A percentile compares a stretch with the other conserved stretches of the same genome.
Evolutionary conservation across 768 basidiomycete genomes (phyloP).

Genomic region (Strobilomyces confusus): DNA sequence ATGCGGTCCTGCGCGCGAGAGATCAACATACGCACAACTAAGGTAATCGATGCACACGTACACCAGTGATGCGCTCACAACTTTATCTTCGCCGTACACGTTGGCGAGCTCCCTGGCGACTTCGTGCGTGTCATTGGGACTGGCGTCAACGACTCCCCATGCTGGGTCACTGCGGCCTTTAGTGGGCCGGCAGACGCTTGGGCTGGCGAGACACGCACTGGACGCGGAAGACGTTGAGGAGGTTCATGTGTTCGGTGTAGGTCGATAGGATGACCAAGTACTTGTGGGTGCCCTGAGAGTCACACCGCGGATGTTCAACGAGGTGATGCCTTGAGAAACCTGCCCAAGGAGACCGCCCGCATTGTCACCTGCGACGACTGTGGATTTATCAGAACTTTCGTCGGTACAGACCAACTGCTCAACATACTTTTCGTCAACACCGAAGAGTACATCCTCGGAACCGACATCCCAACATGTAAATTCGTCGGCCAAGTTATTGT

Average conservation of each 20-base stretch:
- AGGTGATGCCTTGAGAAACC: slow-evolving; percentile 38
- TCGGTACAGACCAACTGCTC: slow-evolving; percentile 78
- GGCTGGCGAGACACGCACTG: slow-evolving; percentile 48
- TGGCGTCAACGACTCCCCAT: slow-evolving; percentile 90
- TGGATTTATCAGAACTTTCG: slow-evolving; percentile 79
- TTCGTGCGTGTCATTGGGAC: slow-evolving; percentile 90
- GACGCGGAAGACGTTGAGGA: slow-evolving; percentile 73
- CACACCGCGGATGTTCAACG: slow-evolving; percentile 55
- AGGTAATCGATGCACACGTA: slow-evolving; percentile 11
- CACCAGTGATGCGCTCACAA: slow-evolving; percentile 44
- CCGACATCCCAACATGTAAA: slow-evolving; percentile 46
- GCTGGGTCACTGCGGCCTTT: slow-evolving; percentile 53
- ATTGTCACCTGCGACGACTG: slow-evolving; percentile 69
- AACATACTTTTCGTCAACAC: slow-evolving; percentile 81
- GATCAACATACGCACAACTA: not conserved
- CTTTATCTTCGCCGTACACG: slow-evolving; percentile 80
- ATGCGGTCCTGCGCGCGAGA: slow-evolving; percentile 64
- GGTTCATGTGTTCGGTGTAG: slow-evolving; percentile 90
- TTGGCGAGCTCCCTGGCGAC: slow-evolving; percentile 74
- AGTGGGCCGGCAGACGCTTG: slow-evolving; percentile 14
- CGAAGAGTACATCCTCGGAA: slow-evolving; percentile 65
- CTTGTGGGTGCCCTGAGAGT: slow-evolving; percentile 54
- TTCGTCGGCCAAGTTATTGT: slow-evolving; percentile 76
- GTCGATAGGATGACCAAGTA: slow-evolving; percentile 93
- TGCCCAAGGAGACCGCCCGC: slow-evolving; percentile 60